A percentile compares a stretch with the other conserved stretches of the same genome.
These are phyloP conservation scores for Penicillium turbatum DNA, from an alignment of 495 filamentous ascomycete genomes.

Conservation along the genomic window DNA sequence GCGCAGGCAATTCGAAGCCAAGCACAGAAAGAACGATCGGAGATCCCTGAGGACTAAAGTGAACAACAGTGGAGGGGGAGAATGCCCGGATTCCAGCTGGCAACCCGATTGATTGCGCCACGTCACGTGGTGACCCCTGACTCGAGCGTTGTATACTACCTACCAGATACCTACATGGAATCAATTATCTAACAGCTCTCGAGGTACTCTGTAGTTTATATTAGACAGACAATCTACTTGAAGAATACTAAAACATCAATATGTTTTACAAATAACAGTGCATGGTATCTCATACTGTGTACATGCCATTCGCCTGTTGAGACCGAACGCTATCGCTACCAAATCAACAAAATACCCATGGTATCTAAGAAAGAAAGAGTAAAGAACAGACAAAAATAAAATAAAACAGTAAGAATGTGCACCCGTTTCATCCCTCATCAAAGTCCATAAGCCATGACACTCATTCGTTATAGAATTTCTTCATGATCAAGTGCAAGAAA, in stretches of 20 bases:
- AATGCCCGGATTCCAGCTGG: slow-evolving; percentile 33
- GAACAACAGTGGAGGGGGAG: slow-evolving; percentile 17
- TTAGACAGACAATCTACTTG: background rate
- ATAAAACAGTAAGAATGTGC: slow-evolving; percentile 28
- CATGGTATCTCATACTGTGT: slow-evolving; percentile 20
- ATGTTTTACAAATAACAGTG: slow-evolving; percentile 3
- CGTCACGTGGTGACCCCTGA: slow-evolving; percentile 42
- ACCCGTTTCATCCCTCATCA: slow-evolving; percentile 26
- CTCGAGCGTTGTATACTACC: slow-evolving; percentile 12
- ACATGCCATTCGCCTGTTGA: slow-evolving; percentile 24
- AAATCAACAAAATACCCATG: slow-evolving; percentile 32
- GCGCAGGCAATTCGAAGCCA: slow-evolving; percentile 10
- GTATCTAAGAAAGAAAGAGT: slow-evolving; percentile 31
- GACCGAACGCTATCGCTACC: slow-evolving; percentile 20
- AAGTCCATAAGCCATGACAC: slow-evolving; percentile 16
- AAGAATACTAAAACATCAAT: background rate
- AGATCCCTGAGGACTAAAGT: slow-evolving; percentile 17
- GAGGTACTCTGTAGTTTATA: slow-evolving; percentile 1
- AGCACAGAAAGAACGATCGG: slow-evolving; percentile 16
- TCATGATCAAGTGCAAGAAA: slow-evolving; percentile 91
- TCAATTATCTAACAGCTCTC: too few relatives aligned
- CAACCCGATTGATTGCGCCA: slow-evolving; percentile 30
- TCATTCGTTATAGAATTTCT: slow-evolving; percentile 87
- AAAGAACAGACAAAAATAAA: slow-evolving; percentile 21
- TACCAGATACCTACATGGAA: background rate